Evolutionary conservation across 192 early-diverging fungal genomes (phyloP).

Genomic region (Coemansia sp.): DNA sequence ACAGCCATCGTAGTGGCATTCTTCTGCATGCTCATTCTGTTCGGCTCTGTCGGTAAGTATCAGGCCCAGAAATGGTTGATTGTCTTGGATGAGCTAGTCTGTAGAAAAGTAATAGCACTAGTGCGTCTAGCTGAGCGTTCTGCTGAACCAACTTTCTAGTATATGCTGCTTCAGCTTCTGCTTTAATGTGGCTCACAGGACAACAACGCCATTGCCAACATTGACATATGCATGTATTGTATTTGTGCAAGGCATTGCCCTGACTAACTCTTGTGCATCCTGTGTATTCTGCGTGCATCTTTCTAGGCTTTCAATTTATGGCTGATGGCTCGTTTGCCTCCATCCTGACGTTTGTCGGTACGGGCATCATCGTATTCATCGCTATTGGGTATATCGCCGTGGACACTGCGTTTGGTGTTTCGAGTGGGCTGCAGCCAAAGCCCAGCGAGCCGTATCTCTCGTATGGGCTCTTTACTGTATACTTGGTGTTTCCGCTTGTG

Average conservation of each 20-base stretch:
- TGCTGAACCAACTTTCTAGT: slow-evolving; percentile 4
- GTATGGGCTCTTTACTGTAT: slow-evolving; percentile 51
- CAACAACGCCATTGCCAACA: too few species aligned
- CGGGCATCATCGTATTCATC: slow-evolving; percentile 39
- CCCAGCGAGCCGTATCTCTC: slow-evolving; percentile 39
- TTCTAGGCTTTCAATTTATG: slow-evolving; percentile 54
- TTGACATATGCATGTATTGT: too few species aligned
- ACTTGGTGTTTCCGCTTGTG: slow-evolving; percentile 50
- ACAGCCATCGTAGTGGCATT: slow-evolving; percentile 50
- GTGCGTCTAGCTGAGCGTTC: slow-evolving; percentile 8
- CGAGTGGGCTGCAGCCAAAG: slow-evolving; percentile 48
- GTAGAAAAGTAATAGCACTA: background rate
- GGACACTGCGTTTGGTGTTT: slow-evolving; percentile 53
- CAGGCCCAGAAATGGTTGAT: background rate
- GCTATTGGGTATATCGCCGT: slow-evolving; percentile 53
- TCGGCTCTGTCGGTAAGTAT: slow-evolving; percentile 52
- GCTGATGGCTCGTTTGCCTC: slow-evolving; percentile 54
- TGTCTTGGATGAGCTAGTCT: background rate
- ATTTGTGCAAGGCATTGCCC: background rate
- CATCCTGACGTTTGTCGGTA: slow-evolving; percentile 39
- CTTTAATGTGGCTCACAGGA: background rate
- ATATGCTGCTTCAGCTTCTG: slow-evolving; percentile 2
- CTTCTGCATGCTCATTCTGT: slow-evolving; percentile 47
- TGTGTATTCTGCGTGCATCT: background rate
- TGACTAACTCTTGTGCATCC: background rate